Evolutionary conservation across 1,284 basidiomycete genomes (phyloP).

Genomic region (Moniliophthora roreri): DNA sequence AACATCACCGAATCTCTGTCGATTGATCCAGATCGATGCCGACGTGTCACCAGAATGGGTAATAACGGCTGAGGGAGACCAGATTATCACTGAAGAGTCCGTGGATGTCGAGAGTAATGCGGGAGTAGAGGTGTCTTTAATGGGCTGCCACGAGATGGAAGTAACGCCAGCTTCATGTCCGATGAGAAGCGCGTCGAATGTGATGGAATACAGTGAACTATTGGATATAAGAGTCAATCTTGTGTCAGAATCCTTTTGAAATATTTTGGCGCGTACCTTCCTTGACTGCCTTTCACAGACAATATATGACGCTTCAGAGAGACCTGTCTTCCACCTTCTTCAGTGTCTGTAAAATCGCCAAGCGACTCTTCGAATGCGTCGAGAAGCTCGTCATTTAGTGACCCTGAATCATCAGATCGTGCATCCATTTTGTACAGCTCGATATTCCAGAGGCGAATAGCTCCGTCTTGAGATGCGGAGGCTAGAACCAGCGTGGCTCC

Average conservation of each 20-base stretch:
- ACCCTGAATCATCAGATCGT: slow-evolving; percentile 19
- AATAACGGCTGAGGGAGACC: slow-evolving; percentile 71
- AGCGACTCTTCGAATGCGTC: slow-evolving; percentile 87
- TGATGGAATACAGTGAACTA: slow-evolving; percentile 67
- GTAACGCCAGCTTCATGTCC: slow-evolving; percentile 95
- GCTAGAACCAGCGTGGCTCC: slow-evolving; percentile 60
- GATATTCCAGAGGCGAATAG: slow-evolving; percentile 88
- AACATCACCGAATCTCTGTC: slow-evolving; percentile 89
- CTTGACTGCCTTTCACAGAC: slow-evolving; percentile 52
- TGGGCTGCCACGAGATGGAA: slow-evolving; percentile 77
- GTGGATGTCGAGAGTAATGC: slow-evolving; percentile 85
- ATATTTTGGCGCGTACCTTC: slow-evolving; percentile 40
- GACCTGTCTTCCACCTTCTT: slow-evolving; percentile 78
- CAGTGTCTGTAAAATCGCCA: slow-evolving; percentile 61
- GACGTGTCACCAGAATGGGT: slow-evolving; percentile 40
- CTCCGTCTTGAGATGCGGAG: slow-evolving; percentile 91
- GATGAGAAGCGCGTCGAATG: slow-evolving; percentile 88
- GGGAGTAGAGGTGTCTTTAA: slow-evolving; percentile 31
- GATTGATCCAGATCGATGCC: slow-evolving; percentile 83
- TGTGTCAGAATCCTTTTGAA: slow-evolving; percentile 3
- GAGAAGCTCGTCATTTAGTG: slow-evolving; percentile 68
- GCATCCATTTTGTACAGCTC: slow-evolving; percentile 36
- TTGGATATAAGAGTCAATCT: slow-evolving; percentile 7
- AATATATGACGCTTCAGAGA: slow-evolving; percentile 82
- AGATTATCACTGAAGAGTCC: slow-evolving; percentile 91